These are phyloP conservation scores for Populus davidiana DNA, from an alignment of 345 rosid species.

Conservation along the genomic window DNA sequence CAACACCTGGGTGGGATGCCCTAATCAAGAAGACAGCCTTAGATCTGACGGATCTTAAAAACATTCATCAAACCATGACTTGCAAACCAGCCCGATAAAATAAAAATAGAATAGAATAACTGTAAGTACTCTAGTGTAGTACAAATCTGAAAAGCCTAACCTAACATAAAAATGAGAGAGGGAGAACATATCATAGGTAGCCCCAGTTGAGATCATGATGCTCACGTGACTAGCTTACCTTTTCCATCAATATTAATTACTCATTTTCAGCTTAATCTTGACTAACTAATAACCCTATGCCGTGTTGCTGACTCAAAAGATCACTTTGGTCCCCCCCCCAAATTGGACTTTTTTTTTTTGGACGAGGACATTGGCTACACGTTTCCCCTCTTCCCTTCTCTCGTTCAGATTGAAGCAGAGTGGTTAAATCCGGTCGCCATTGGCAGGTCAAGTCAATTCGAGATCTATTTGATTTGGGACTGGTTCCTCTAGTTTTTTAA, in stretches of 20 bases:
- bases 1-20: too few relatives aligned
- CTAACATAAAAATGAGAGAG: constrained; percentile 32
- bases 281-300: not conserved
- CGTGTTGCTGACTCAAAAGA: constrained; percentile 25
- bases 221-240: constrained; percentile 37
- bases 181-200: not conserved
- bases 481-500: too few relatives aligned
- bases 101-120: too few relatives aligned
- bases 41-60: too few relatives aligned
- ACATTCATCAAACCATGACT: too few relatives aligned
- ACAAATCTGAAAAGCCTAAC: constrained; percentile 16
- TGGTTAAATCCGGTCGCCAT: too few relatives aligned
- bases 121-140: too few relatives aligned
- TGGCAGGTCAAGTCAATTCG: too few relatives aligned
- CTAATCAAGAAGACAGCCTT: too few relatives aligned
- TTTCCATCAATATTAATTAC: not conserved
- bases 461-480: too few relatives aligned
- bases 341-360: not conserved
- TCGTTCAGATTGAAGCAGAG: constrained; percentile 18
- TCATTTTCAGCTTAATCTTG: not conserved
- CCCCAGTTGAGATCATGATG: constrained; percentile 35
- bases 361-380: constrained; percentile 25
- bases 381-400: not conserved
- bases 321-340: constrained; percentile 12
- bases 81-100: too few relatives aligned